These are phyloP conservation scores for Achaetomium macrosporum DNA, from an alignment of 2,329 filamentous ascomycete genomes.

Conservation along the genomic window DNA sequence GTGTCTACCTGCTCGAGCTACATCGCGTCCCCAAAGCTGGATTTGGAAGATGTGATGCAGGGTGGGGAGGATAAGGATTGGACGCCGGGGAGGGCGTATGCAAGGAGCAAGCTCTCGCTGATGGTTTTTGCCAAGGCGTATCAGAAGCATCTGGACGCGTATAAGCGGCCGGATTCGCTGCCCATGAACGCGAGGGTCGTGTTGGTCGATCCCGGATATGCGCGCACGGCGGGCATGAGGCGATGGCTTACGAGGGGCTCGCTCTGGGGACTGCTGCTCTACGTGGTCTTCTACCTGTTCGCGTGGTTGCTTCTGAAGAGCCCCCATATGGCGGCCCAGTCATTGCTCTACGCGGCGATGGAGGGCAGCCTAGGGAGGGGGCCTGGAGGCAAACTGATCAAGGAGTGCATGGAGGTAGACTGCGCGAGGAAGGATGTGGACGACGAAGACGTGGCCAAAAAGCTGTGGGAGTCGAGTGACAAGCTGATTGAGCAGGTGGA, in stretches of 20 bases:
- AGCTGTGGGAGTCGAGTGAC: slow-evolving; percentile 86
- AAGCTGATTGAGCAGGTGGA: slow-evolving; percentile 75
- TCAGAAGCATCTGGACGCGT: slow-evolving; percentile 83
- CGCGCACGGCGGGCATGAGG: slow-evolving; percentile 79
- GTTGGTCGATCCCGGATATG: slow-evolving; percentile 79
- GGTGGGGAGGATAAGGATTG: slow-evolving; percentile 41
- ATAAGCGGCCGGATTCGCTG: slow-evolving; percentile 74
- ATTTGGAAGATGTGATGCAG: slow-evolving; percentile 39
- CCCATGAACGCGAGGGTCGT: slow-evolving; percentile 80
- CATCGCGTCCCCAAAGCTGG: slow-evolving; percentile 66
- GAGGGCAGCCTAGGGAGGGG: slow-evolving; percentile 63
- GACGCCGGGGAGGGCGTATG: slow-evolving; percentile 53
- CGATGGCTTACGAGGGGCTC: slow-evolving; percentile 83
- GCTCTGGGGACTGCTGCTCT: slow-evolving; percentile 70
- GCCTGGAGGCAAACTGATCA: slow-evolving; percentile 66
- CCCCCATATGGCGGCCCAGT: slow-evolving; percentile 76
- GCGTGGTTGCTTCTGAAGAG: slow-evolving; percentile 90
- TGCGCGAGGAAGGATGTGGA: slow-evolving; percentile 67
- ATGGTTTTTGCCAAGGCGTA: slow-evolving; percentile 87
- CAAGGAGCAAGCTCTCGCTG: slow-evolving; percentile 68
- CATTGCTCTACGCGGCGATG: slow-evolving; percentile 79
- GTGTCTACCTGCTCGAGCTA: slow-evolving; percentile 86
- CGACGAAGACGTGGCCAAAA: slow-evolving; percentile 74
- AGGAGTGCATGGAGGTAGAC: slow-evolving; percentile 77
- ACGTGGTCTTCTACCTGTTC: slow-evolving; percentile 70